A percentile compares a stretch with the other conserved stretches of the same genome.
These are phyloP conservation scores for Puccinellia tenuiflora DNA, from an alignment of 176 grass and related monocot species.

Conservation along the genomic window DNA sequence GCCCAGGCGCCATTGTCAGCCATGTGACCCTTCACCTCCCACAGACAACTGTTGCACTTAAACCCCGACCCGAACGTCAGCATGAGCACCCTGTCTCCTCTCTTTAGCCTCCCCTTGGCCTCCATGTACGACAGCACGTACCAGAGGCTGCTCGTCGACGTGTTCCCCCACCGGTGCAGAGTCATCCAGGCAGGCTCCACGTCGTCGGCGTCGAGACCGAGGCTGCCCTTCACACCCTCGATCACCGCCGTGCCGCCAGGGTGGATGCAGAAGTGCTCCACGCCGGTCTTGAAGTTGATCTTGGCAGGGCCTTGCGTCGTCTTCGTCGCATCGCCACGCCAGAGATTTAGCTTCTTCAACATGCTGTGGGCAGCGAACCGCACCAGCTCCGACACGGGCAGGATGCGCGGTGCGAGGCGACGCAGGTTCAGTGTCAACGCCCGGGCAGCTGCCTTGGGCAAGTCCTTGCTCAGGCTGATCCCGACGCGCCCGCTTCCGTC, in stretches of 20 bases:
- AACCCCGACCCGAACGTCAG: constrained; percentile 63
- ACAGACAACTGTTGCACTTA: constrained; percentile 71
- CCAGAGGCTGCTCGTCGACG: constrained; percentile 59
- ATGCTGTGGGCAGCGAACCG: background rate
- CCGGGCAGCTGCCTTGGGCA: background rate
- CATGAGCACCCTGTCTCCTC: constrained; percentile 57
- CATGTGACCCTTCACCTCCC: constrained; percentile 33
- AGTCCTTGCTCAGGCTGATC: background rate
- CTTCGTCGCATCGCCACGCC: too few species aligned
- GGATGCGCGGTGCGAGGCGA: background rate
- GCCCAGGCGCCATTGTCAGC: background rate
- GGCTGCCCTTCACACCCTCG: constrained; percentile 31
- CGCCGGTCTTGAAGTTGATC: constrained; percentile 48
- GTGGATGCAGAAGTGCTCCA: constrained; percentile 73
- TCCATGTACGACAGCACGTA: constrained; percentile 77
- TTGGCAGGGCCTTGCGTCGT: too few species aligned
- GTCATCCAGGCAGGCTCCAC: constrained; percentile 68
- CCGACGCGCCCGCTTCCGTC: background rate
- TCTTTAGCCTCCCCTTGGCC: constrained; percentile 46
- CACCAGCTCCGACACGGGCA: background rate
- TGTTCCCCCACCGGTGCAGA: constrained; percentile 75
- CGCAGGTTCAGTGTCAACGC: background rate
- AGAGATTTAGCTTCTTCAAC: background rate
- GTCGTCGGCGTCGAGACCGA: constrained; percentile 40
- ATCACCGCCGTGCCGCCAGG: constrained; percentile 51